A percentile compares a stretch with the other conserved stretches of the same genome.
Evolutionary conservation across 1,139 yeast species (phyloP).

Genomic region (Sugiyamaella castrensis): DNA sequence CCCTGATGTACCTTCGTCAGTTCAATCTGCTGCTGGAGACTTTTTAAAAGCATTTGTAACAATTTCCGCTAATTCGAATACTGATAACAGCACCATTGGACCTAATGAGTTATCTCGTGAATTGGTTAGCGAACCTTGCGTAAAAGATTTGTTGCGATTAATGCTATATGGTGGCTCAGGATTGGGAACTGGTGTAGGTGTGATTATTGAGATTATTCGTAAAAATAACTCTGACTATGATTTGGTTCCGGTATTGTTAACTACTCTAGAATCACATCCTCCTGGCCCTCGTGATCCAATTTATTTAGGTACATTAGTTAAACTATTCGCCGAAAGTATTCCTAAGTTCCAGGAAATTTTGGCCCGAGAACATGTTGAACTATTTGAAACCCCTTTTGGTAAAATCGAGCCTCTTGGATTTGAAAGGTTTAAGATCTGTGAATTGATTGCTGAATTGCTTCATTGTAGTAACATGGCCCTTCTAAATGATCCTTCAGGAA

Average conservation of each 20-base stretch:
- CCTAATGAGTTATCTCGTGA: conserved; percentile 94
- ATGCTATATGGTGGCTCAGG: conserved; percentile 94
- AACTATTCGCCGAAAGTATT: conserved; percentile 73
- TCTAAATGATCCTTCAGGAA: conserved; percentile 82
- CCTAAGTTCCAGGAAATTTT: conserved; percentile 64
- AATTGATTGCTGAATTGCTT: conserved; percentile 85
- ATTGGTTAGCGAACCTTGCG: conserved; percentile 71
- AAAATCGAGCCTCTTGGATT: conserved; percentile 86
- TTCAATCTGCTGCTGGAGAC: conserved; percentile 93
- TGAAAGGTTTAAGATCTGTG: conserved; percentile 93
- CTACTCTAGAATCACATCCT: conserved; percentile 87
- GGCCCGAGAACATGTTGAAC: conserved; percentile 37
- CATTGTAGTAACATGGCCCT: conserved; percentile 98
- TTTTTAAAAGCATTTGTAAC: conserved; percentile 90
- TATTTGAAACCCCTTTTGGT: conserved; percentile 69
- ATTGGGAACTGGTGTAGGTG: conserved; percentile 92
- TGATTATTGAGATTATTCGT: conserved; percentile 89
- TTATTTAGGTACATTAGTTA: conserved; percentile 82
- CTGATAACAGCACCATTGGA: conserved; percentile 83
- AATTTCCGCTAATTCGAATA: conserved; percentile 88
- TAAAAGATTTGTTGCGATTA: conserved; percentile 61
- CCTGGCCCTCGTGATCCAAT: conserved; percentile 95
- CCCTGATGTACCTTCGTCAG: conserved; percentile 56
- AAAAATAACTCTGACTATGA: conserved; percentile 96
- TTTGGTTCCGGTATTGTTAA: conserved; percentile 79